Conservation (phyloP, 1,139 yeast species). For the Debaryomyces subglobosus region DNA sequence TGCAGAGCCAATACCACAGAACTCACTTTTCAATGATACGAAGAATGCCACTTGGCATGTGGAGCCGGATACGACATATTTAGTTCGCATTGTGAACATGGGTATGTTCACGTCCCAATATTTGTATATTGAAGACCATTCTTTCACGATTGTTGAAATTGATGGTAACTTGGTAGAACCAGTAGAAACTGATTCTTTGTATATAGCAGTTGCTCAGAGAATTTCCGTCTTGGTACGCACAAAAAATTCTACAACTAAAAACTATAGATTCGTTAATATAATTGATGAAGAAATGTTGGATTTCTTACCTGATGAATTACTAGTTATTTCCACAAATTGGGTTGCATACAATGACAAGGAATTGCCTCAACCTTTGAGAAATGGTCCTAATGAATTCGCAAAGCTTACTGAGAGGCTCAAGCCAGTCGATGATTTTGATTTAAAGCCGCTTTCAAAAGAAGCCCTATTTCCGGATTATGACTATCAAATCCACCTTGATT, state of each 20-base stretch:
- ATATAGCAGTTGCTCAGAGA: constrained; percentile 78
- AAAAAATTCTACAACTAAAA: constrained; percentile 57
- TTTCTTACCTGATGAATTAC: constrained; percentile 60
- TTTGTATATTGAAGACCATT: constrained; percentile 83
- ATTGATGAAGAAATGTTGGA: constrained; percentile 85
- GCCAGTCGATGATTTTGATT: constrained; percentile 66
- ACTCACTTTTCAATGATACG: constrained; percentile 76
- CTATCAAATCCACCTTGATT: constrained; percentile 62
- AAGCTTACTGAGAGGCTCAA: constrained; percentile 45
- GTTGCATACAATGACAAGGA: constrained; percentile 57
- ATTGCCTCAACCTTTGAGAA: constrained; percentile 36
- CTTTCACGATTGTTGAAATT: constrained; percentile 76
- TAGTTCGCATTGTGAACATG: constrained; percentile 73
- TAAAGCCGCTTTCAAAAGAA: constrained; percentile 57
- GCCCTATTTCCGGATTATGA: constrained; percentile 68
- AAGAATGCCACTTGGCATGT: constrained; percentile 71
- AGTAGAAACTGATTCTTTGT: constrained; percentile 58
- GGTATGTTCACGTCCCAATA: constrained; percentile 91
- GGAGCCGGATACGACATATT: constrained; percentile 77
- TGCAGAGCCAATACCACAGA: constrained; percentile 93
- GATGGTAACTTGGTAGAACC: constrained; percentile 81
- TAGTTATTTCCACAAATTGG: constrained; percentile 72
- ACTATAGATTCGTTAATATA: constrained; percentile 77
- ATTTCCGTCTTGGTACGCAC: constrained; percentile 74
- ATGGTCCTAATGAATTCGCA: constrained; percentile 27